These are phyloP conservation scores for Trifolium pratense DNA, from an alignment of 306 rosid species.

Conservation along the genomic window DNA sequence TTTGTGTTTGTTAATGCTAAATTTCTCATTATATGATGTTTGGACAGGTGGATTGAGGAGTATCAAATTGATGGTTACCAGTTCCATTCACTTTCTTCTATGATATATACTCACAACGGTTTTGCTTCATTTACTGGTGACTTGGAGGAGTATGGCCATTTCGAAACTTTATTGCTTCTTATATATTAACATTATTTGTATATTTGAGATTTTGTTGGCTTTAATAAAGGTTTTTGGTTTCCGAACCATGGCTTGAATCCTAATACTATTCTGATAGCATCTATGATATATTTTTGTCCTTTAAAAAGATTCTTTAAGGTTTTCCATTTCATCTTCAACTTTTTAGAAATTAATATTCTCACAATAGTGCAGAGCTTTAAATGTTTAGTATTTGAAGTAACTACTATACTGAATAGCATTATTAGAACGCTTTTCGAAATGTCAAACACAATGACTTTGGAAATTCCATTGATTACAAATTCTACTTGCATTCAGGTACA, in stretches of 20 bases:
- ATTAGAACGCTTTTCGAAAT: conserved; percentile 24
- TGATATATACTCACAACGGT: conserved; percentile 96
- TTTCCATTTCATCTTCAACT: conserved; percentile 29
- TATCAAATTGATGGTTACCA: conserved; percentile 91
- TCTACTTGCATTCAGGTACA: conserved; percentile 65
- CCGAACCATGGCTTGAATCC: conserved; percentile 21
- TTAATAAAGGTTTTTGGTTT: conserved; percentile 28
- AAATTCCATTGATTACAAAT: conserved; percentile 33
- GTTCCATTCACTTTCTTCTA: conserved; percentile 92
- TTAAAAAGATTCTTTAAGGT: conserved; percentile 16
- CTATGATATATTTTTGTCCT: conserved; percentile 4
- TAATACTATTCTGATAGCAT: conserved; percentile 7
- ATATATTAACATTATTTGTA: not conserved
- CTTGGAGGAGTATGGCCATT: conserved; percentile 86
- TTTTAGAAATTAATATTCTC: not conserved
- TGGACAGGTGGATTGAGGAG: conserved; percentile 90
- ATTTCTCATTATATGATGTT: conserved; percentile 40
- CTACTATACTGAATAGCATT: conserved; percentile 23
- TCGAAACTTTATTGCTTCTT: conserved; percentile 35
- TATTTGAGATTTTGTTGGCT: conserved; percentile 32
- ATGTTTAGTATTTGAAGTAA: conserved; percentile 7
- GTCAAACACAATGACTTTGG: conserved; percentile 1
- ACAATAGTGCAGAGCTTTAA: not conserved
- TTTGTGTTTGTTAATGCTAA: conserved; percentile 30
- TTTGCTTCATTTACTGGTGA: conserved; percentile 95